Percentiles rank a stretch among this genome's conserved stretches.
phyloP scores from a whole-genome alignment of 768 basidiomycete species.

The Boletus reticulatus region DNA sequence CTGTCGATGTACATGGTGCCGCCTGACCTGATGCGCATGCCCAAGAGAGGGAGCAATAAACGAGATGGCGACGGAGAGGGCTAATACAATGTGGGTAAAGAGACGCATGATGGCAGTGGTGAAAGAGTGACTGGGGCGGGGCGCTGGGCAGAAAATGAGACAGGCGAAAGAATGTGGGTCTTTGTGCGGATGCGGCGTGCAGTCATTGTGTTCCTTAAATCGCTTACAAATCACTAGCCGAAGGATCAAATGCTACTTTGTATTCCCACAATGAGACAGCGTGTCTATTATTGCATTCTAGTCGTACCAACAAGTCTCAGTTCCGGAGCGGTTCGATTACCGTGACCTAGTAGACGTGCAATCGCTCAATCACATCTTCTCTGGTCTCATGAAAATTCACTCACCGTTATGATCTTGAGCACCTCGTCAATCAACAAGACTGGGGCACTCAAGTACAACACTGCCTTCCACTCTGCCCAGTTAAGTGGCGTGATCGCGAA shows the following conservation, averaged over 20 bases:
- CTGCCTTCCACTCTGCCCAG: slow-evolving; percentile 94
- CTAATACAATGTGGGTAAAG: slow-evolving; percentile 17
- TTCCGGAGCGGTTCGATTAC: slow-evolving; percentile 55
- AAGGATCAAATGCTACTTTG: neutral
- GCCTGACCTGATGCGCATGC: slow-evolving; percentile 20
- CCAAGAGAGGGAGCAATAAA: slow-evolving; percentile 17
- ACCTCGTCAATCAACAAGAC: slow-evolving; percentile 89
- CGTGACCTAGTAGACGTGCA: slow-evolving; percentile 39
- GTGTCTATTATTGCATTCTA: too few relatives aligned
- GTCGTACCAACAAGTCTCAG: slow-evolving; percentile 27
- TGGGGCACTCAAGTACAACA: slow-evolving; percentile 82
- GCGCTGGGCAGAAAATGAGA: slow-evolving; percentile 5
- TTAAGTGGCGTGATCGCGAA: slow-evolving; percentile 95
- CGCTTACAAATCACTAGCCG: slow-evolving; percentile 9
- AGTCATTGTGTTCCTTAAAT: neutral
- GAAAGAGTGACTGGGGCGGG: slow-evolving; percentile 23
- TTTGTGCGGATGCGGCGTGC: neutral
- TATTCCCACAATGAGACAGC: neutral
- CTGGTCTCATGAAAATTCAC: slow-evolving; percentile 18
- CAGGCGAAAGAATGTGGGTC: neutral
- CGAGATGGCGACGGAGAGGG: slow-evolving; percentile 17
- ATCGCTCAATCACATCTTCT: neutral
- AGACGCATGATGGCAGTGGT: slow-evolving; percentile 19
- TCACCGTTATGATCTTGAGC: slow-evolving; percentile 79
- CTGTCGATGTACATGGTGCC: slow-evolving; percentile 23